Evolutionary conservation across 306 rosid genomes (phyloP), one percentile per base, ranked within the genome.

Genomic region (Lupinus albus): DNA sequence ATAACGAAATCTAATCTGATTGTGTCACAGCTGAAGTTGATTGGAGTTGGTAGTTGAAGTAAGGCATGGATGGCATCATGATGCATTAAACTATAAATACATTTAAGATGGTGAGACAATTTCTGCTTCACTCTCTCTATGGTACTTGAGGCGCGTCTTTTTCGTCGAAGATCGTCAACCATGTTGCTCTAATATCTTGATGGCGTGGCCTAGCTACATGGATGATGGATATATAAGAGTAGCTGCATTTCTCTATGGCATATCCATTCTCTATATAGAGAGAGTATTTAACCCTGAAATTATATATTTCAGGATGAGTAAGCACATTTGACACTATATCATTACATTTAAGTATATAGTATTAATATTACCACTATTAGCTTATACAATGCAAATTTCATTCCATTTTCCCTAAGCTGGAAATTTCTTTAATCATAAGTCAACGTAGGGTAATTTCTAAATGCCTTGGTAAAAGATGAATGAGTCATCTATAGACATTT

Each of bases 21-120:
- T 73, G 54, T 67, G 12, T 51, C 38, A 74, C 94, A 78, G 92
- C 85, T 91, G 46, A 78, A 70, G 76, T 53, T 82, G 16, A 42
- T 92, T 61, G 95, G 97, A 72, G 67, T 92, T 59, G 80, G 81
- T 51, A 35, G 78, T 17, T 91, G 85, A 81, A 81, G 16, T 28
- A 55, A 67, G 35, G 55, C 35, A 16, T 3, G 17, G 55, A 16
- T 3, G 17, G 55, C 8, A 39, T 56, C 4, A 3, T 25, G 30
- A 25, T 58, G 56, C 70, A 51, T 55, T 54, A 48, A 21, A 36
- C 35, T 25, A 36, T 32, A n/a, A n/a, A 46, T 11, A 16, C 38
- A 8, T 30, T 38, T 25, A 35, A 35, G 47, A 51, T 36, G 16
- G 52, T 52, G 78, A 72, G 12, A 72, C 71, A 72, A 59, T 7